These are phyloP conservation scores for Clarkia xantiana DNA, from an alignment of 345 rosid species.

Conservation along the genomic window DNA sequence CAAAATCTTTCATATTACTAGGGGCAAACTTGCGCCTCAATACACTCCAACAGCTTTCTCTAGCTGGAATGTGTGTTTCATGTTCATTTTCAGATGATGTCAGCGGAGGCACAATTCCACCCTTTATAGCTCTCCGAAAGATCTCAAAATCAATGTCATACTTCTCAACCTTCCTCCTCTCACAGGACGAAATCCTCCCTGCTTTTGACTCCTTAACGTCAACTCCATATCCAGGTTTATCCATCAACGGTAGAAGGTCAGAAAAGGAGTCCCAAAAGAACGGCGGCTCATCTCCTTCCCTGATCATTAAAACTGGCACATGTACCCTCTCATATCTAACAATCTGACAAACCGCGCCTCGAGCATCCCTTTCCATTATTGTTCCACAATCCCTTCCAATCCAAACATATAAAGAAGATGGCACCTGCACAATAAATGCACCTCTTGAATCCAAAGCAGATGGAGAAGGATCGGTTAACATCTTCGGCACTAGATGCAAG, in stretches of 20 bases:
- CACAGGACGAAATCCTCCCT: constrained; percentile 36
- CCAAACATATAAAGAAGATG: constrained; percentile 82
- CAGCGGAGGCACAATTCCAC: constrained; percentile 90
- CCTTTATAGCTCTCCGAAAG: constrained; percentile 64
- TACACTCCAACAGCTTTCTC: constrained; percentile 92
- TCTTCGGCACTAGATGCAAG: constrained; percentile 90
- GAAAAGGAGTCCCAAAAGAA: constrained; percentile 83
- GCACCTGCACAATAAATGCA: constrained; percentile 79
- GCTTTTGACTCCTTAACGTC: constrained; percentile 18
- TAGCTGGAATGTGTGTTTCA: constrained; percentile 83
- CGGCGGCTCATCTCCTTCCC: constrained; percentile 85
- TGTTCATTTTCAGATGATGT: constrained; percentile 67
- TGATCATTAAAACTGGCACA: constrained; percentile 48
- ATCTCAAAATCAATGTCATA: constrained; percentile 91
- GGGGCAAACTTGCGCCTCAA: constrained; percentile 78
- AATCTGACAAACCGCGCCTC: constrained; percentile 91
- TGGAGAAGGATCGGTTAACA: constrained; percentile 79
- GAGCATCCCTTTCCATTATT: constrained; percentile 94
- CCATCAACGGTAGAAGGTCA: constrained; percentile 57
- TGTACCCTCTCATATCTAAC: constrained; percentile 83
- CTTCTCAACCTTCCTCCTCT: constrained; percentile 53
- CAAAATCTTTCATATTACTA: constrained; percentile 55
- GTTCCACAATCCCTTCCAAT: constrained; percentile 70
- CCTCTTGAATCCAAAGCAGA: constrained; percentile 88
- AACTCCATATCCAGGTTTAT: constrained; percentile 27